Base-by-base conservation (phyloP, 257 asterid species). In the Marsdenia floribunda region DNA sequence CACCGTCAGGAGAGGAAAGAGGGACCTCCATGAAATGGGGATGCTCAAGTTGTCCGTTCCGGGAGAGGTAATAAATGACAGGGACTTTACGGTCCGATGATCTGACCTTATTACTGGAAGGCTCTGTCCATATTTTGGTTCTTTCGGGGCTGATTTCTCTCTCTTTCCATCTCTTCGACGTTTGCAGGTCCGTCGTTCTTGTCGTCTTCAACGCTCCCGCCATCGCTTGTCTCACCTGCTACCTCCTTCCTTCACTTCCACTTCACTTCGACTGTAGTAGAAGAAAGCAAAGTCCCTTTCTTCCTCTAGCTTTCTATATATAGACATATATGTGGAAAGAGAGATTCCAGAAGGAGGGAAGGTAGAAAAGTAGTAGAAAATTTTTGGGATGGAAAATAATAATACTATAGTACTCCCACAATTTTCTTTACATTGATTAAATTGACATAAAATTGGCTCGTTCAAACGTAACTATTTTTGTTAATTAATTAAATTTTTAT, bases 11-110 rank as follows among this genome's bases (percentile, higher is more conserved):
- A 26, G 92, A 85, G 67, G 96, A 90, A 59, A 90, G 88, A 46
- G 91, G 86, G 50, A 93, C 97, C 82, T 93, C 97, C 88, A 91
- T 91, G 89, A 93, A 93, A 88, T 93, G 98, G 3, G 98, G 98
- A 60, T 91, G 98, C 71, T 91, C 90, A n/a, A 91, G 96, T 72
- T 91, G 96, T 68, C 97, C 96, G 74, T 88, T 91, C 35, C 93
- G 59, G 8, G 90, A 79, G 50, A 93, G 84, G 54, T 93, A 91
- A 71, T 93, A 93, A 46, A 93, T 87, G 29, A 93, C 96, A 24
- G 96, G 89, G 5, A 91, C 91, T 76, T 79, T 81, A 12, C 78
- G 79, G 5, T 78, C 83, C 6, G 84, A 38, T 3, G 68, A 33
- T 73, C 68, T 84, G 71, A 65, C 82, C 71, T 80, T 83, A 57